Evolutionary conservation across 139 green algal genomes (phyloP).

Genomic region (Ettlia oleoabundans): DNA sequence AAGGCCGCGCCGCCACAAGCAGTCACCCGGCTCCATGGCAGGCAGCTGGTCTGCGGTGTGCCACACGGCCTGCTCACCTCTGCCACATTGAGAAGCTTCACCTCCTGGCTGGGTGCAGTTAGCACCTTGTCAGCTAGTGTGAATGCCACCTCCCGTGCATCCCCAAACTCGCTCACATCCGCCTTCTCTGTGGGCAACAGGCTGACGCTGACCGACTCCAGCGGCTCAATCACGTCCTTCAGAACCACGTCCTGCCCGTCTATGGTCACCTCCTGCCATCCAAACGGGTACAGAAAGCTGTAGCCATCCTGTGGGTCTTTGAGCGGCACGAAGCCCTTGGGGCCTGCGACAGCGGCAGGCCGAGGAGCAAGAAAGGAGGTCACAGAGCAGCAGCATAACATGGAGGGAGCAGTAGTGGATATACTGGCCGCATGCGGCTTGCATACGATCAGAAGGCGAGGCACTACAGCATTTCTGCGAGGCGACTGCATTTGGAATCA

Average conservation of each 20-base stretch:
- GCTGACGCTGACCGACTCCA: constrained; percentile 84
- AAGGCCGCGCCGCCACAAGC: not conserved
- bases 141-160: constrained; percentile 51
- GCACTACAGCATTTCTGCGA: too few species aligned
- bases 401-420: too few species aligned
- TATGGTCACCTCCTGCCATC: constrained; percentile 89
- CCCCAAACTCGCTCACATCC: constrained; percentile 88
- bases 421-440: too few species aligned
- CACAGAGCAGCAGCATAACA: too few species aligned
- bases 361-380: not conserved
- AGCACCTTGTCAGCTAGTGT: constrained; percentile 65
- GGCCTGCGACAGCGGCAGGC: constrained; percentile 1
- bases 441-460: not conserved
- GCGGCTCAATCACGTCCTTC: constrained; percentile 99
- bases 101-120: constrained; percentile 69
- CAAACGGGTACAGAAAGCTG: constrained; percentile 96
- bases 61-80: constrained; percentile 49
- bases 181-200: constrained; percentile 88
- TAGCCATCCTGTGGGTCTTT: constrained; percentile 92
- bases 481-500: too few species aligned
- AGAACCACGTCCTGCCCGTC: constrained; percentile 91
- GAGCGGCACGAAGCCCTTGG: constrained; percentile 76
- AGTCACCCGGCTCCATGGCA: not conserved
- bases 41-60: not conserved
- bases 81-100: constrained; percentile 73